These are phyloP conservation scores for Termitomyces sp. DNA, from an alignment of 768 basidiomycete genomes.

Conservation along the genomic window DNA sequence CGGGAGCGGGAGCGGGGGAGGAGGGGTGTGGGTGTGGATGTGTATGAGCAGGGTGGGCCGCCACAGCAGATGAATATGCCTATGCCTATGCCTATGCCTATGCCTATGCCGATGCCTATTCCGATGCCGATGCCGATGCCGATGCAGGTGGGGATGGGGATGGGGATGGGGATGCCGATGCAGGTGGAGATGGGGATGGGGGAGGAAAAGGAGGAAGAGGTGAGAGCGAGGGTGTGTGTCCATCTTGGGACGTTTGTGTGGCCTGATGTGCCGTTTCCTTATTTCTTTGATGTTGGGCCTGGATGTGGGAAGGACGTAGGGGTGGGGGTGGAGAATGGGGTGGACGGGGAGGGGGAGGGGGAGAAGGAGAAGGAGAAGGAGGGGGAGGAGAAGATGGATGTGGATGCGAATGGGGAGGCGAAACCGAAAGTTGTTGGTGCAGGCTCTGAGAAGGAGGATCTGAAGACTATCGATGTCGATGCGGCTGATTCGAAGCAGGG, in stretches of 20 bases:
- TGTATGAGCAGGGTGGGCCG: background rate
- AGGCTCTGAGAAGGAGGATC: too few relatives aligned
- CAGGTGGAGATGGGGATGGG: background rate
- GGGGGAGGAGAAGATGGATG: conserved; percentile 13
- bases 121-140: background rate
- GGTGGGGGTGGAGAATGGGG: conserved; percentile 13
- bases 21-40: background rate
- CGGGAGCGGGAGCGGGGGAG: background rate
- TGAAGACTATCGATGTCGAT: background rate
- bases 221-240: conserved; percentile 29
- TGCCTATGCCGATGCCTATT: too few relatives aligned
- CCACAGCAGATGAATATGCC: too few relatives aligned
- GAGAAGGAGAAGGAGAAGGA: too few relatives aligned
- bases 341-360: conserved; percentile 11
- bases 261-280: conserved; percentile 60
- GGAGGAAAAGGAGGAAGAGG: conserved; percentile 21
- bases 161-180: background rate
- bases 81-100: too few relatives aligned
- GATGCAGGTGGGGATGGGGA: background rate
- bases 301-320: conserved; percentile 10
- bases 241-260: conserved; percentile 59
- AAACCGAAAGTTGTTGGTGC: too few relatives aligned
- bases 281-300: conserved; percentile 40
- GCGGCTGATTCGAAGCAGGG: too few relatives aligned
- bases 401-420: background rate